These are phyloP conservation scores for Solanum medicagineum DNA, from an alignment of 257 asterid species.

Conservation along the genomic window DNA sequence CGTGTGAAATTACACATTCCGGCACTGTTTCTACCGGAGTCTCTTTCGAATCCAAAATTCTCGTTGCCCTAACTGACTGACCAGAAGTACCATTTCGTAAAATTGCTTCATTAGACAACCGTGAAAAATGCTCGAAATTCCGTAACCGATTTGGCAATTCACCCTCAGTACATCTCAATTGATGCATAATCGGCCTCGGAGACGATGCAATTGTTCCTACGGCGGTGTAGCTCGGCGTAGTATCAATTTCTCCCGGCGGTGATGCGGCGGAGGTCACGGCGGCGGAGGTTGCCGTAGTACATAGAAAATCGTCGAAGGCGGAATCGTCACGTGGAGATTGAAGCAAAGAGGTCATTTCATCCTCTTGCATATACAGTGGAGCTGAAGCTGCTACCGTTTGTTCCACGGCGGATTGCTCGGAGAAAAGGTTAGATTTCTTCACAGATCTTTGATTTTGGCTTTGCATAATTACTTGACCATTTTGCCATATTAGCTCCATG, in stretches of 20 bases:
- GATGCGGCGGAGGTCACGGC: neutral
- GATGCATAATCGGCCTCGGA: neutral
- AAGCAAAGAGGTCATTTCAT: slow-evolving; percentile 24
- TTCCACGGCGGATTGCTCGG: neutral
- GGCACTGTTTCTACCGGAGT: neutral
- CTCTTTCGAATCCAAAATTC: slow-evolving; percentile 11
- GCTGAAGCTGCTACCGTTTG: neutral
- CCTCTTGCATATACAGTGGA: slow-evolving; percentile 16
- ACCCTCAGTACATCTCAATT: neutral
- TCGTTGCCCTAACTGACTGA: neutral
- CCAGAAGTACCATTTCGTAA: neutral
- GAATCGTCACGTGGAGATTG: slow-evolving; percentile 11
- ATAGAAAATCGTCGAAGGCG: slow-evolving; percentile 12
- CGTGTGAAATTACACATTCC: neutral
- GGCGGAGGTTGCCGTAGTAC: neutral
- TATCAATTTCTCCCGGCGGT: neutral
- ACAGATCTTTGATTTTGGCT: slow-evolving; percentile 3
- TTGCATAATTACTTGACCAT: slow-evolving; percentile 9
- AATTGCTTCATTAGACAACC: neutral
- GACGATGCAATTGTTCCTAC: neutral
- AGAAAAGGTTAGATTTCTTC: neutral
- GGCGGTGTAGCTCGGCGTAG: neutral
- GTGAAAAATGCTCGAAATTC: slow-evolving; percentile 6
- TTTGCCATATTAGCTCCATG: slow-evolving; percentile 21
- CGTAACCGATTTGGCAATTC: neutral